Evolutionary conservation across 257 asterid species (phyloP).

Genomic region (Penstemon barbatus): DNA sequence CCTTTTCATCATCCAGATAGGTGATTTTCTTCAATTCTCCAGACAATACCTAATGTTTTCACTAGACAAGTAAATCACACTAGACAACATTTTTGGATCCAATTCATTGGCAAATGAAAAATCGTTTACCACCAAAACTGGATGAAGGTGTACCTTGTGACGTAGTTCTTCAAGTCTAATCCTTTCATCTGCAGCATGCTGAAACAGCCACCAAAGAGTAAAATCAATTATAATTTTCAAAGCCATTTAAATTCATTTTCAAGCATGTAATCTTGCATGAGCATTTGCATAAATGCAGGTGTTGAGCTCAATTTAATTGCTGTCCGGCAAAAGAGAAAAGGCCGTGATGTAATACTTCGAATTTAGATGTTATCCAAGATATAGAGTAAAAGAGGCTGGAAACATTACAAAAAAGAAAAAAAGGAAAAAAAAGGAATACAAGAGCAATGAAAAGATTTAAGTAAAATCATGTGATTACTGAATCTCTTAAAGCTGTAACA

Average conservation of each 20-base stretch:
- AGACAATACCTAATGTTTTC: constrained; percentile 61
- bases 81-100: not conserved
- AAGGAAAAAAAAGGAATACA: not conserved
- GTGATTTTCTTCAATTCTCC: constrained; percentile 73
- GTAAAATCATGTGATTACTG: not conserved
- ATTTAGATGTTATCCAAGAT: no score
- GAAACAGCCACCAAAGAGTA: constrained; percentile 36
- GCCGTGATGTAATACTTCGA: no score
- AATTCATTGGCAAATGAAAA: not conserved
- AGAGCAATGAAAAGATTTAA: not conserved
- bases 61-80: constrained; percentile 28
- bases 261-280: constrained; percentile 1
- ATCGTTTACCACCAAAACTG: constrained; percentile 17
- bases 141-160: constrained; percentile 53
- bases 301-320: not conserved
- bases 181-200: constrained; percentile 99
- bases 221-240: constrained; percentile 22
- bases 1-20: constrained; percentile 73
- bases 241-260: constrained; percentile 22
- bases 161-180: constrained; percentile 90
- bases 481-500: constrained; percentile 3
- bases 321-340: not conserved
- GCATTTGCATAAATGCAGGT: constrained; percentile 6
- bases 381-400: not conserved
- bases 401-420: not conserved